These are phyloP conservation scores for Hibiscus trionum DNA, from an alignment of 345 rosid species.

Conservation along the genomic window DNA sequence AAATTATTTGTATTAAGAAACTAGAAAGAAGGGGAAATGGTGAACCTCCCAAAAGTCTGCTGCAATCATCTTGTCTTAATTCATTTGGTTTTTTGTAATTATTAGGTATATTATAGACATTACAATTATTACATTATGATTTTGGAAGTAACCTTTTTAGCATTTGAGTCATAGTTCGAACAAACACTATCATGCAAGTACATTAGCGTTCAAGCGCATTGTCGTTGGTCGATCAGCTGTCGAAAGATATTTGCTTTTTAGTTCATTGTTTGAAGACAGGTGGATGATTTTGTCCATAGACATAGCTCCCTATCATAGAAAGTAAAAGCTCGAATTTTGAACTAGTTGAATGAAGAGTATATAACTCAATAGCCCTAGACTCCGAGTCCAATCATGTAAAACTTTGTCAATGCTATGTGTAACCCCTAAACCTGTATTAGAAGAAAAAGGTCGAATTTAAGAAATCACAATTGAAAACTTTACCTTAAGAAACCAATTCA, in stretches of 20 bases:
- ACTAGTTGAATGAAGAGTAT: neutral
- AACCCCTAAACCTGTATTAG: no score
- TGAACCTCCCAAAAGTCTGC: neutral
- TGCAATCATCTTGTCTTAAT: neutral
- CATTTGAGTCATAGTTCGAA: neutral
- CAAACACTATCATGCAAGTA: neutral
- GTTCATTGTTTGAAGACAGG: no score
- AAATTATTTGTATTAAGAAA: neutral
- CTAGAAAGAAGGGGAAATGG: neutral
- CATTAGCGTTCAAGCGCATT: neutral
- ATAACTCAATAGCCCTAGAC: neutral
- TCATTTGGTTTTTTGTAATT: neutral
- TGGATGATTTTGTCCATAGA: no score
- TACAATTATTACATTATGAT: neutral
- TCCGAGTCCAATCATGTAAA: neutral
- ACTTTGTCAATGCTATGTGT: neutral
- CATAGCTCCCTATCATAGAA: no score
- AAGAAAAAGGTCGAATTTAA: no score
- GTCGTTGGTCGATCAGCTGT: neutral
- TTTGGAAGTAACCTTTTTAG: neutral
- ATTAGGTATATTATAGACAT: slow-evolving; percentile 5
- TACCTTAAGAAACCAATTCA: no score
- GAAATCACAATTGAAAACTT: no score
- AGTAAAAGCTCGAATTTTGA: neutral
- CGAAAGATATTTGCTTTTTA: neutral